These are phyloP conservation scores for Rhodotorula mucilaginosa DNA, from an alignment of 1,284 basidiomycete species.

Conservation along the genomic window DNA sequence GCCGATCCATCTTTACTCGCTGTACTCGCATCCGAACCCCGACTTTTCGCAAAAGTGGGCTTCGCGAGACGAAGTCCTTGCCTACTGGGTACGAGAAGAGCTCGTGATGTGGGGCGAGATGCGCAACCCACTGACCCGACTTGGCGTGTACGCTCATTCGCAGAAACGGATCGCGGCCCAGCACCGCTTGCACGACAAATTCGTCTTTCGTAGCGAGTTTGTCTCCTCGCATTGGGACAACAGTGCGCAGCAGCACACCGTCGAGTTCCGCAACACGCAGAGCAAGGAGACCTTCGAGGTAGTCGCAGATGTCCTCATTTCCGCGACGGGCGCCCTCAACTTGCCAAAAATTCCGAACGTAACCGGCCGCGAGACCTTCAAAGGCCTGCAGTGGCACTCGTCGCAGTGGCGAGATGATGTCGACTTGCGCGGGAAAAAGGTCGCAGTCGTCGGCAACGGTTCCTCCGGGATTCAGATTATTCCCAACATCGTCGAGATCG, in stretches of 20 bases:
- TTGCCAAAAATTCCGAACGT: conserved; percentile 55
- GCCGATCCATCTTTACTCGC: conserved; percentile 43
- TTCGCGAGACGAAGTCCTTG: conserved; percentile 12
- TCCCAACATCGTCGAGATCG: conserved; percentile 45
- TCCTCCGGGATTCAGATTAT: conserved; percentile 57
- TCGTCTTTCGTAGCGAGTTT: conserved; percentile 55
- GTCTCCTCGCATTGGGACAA: conserved; percentile 55
- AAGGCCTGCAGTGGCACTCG: conserved; percentile 59
- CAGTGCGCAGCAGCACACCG: conserved; percentile 50
- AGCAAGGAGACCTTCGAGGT: conserved; percentile 22
- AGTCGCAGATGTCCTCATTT: conserved; percentile 51
- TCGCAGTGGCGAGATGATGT: conserved; percentile 61
- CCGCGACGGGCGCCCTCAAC: conserved; percentile 54
- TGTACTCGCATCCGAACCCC: conserved; percentile 40
- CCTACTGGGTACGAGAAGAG: conserved; percentile 50
- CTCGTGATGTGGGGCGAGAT: neutral
- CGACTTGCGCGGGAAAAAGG: conserved; percentile 56
- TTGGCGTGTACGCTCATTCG: neutral
- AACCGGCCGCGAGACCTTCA: conserved; percentile 55
- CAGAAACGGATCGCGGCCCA: conserved; percentile 54
- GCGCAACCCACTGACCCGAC: neutral
- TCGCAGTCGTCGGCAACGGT: conserved; percentile 66
- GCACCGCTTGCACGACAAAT: conserved; percentile 48
- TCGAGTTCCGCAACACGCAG: conserved; percentile 50
- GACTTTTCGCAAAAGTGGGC: conserved; percentile 28